phyloP scores from a whole-genome alignment of 768 basidiomycete genomes.

The Cystobasidium onofrii region DNA sequence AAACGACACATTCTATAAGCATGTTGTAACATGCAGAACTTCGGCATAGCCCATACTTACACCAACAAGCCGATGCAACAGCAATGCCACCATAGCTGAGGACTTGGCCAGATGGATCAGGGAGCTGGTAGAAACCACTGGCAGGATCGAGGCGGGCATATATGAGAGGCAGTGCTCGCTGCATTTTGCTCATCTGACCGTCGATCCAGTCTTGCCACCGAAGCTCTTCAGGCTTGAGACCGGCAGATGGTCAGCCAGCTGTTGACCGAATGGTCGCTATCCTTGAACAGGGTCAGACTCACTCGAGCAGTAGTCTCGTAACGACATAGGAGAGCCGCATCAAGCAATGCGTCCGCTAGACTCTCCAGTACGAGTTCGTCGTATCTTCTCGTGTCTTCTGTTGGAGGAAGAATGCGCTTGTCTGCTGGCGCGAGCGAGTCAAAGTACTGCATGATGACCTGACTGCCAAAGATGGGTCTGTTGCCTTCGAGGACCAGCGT shows the following conservation, averaged over 20 bases:
- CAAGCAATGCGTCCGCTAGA: not conserved
- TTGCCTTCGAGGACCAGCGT: not conserved
- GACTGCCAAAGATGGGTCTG: conserved; percentile 6
- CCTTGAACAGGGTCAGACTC: not conserved
- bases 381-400: not conserved
- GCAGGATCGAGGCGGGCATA: not conserved
- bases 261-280: no score
- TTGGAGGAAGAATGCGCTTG: not conserved
- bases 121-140: not conserved
- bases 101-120: not conserved
- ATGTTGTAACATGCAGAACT: no score
- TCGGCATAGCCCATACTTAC: not conserved
- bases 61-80: not conserved
- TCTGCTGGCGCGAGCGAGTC: not conserved
- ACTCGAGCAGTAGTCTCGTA: not conserved
- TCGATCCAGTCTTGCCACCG: conserved; percentile 5
- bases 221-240: not conserved
- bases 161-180: not conserved
- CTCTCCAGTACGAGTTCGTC: conserved; percentile 1
- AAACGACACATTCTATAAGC: no score
- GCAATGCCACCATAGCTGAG: conserved; percentile 2
- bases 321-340: not conserved
- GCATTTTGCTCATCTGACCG: conserved; percentile 1
- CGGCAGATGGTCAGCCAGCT: no score
- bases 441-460: not conserved